Conservation (phyloP, 2,329 filamentous ascomycete species). For the Colletotrichum sp. region DNA sequence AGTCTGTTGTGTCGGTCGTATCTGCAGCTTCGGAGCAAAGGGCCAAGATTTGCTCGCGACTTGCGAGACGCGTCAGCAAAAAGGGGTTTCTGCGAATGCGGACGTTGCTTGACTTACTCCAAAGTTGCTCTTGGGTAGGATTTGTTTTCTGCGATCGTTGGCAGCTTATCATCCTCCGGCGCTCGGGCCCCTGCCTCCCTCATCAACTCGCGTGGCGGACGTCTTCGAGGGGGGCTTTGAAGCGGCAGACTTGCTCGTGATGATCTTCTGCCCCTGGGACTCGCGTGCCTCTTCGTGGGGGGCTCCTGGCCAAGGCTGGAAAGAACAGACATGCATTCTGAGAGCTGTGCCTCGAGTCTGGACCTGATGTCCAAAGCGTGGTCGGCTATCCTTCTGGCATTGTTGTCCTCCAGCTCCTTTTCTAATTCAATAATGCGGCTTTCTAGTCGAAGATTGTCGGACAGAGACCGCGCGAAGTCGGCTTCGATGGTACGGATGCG, state of each 20-base stretch:
- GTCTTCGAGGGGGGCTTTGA: constrained; percentile 59
- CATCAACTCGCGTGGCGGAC: constrained; percentile 58
- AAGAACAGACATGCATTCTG: constrained; percentile 72
- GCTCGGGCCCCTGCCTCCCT: constrained; percentile 58
- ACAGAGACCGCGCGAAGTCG: constrained; percentile 75
- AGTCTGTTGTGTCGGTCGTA: constrained; percentile 52
- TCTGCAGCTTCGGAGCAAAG: constrained; percentile 54
- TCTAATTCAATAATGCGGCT: constrained; percentile 74
- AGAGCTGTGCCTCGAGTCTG: constrained; percentile 74
- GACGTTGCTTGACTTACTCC: constrained; percentile 56
- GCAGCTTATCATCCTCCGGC: constrained; percentile 60
- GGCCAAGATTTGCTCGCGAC: constrained; percentile 68
- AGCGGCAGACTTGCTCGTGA: constrained; percentile 24
- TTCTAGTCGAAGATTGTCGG: constrained; percentile 79
- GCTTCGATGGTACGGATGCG: constrained; percentile 79
- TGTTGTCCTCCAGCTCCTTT: constrained; percentile 68
- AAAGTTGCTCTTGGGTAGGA: constrained; percentile 70
- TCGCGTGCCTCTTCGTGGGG: constrained; percentile 51
- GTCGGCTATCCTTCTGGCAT: constrained; percentile 64
- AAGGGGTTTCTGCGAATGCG: neutral
- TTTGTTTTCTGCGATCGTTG: constrained; percentile 75
- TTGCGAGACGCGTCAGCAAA: constrained; percentile 35
- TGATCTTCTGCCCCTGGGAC: constrained; percentile 8
- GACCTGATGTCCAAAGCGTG: constrained; percentile 73
- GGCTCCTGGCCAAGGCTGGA: constrained; percentile 68